Evolutionary conservation across 441 rosid genomes (phyloP).

Genomic region (Populus hybrid): DNA sequence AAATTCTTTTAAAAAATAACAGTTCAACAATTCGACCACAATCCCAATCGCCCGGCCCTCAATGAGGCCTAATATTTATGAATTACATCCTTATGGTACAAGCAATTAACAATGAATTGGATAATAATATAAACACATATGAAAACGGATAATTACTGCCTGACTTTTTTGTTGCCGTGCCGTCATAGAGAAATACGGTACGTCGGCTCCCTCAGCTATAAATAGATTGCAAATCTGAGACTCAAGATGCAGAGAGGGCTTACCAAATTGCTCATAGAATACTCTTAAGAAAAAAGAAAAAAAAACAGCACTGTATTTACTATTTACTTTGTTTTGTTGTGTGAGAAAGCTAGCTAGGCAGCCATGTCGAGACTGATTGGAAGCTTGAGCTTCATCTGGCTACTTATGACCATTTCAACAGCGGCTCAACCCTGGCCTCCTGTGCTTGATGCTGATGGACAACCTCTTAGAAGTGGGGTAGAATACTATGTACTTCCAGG

Average conservation of each 20-base stretch:
- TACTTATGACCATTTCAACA: neutral
- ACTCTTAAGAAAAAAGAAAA: neutral
- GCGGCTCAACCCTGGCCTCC: neutral
- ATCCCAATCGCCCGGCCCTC: neutral
- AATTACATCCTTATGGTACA: neutral
- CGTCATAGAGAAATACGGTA: neutral
- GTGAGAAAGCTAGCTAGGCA: neutral
- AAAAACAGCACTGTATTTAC: neutral
- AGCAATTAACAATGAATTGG: neutral
- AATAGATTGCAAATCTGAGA: neutral
- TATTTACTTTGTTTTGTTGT: neutral
- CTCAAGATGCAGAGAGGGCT: neutral
- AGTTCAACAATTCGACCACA: neutral
- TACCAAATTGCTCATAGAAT: neutral
- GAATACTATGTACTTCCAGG: constrained; percentile 15
- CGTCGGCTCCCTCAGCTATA: neutral
- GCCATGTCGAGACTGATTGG: neutral
- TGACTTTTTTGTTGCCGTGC: neutral
- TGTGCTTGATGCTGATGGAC: neutral
- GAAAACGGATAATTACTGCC: neutral
- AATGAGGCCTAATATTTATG: neutral
- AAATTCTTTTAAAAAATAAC: neutral
- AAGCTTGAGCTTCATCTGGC: constrained; percentile 3
- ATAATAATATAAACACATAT: no score
- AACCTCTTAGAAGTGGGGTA: neutral